Percentiles rank a stretch among this genome's conserved stretches.
Conservation (phyloP, 495 filamentous ascomycete genomes). For the Xylaria palmicola region DNA sequence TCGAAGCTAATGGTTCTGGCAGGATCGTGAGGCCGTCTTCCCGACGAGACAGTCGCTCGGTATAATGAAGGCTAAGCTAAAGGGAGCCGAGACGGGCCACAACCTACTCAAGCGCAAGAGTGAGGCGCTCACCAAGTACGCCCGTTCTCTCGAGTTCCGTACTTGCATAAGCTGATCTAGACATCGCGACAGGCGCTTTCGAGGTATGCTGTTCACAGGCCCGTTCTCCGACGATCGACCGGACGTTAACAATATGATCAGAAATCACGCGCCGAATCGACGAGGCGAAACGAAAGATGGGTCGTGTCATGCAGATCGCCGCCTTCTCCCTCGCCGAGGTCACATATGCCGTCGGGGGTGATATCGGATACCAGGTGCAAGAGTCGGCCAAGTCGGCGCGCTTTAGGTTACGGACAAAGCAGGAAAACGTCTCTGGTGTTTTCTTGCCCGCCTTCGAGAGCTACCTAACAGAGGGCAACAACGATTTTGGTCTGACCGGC, state of each 20-base stretch:
- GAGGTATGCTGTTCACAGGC: conserved; percentile 58
- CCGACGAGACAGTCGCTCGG: conserved; percentile 95
- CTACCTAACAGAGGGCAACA: conserved; percentile 79
- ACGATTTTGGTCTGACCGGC: conserved; percentile 95
- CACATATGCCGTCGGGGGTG: conserved; percentile 93
- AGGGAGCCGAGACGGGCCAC: conserved; percentile 90
- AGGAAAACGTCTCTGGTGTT: conserved; percentile 98
- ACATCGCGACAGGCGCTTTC: conserved; percentile 65
- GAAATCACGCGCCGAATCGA: conserved; percentile 97
- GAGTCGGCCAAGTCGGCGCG: conserved; percentile 90
- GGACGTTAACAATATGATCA: conserved; percentile 28
- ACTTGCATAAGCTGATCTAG: not conserved
- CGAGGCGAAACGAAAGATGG: conserved; percentile 99
- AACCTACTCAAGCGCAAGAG: conserved; percentile 87
- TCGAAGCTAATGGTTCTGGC: conserved; percentile 15
- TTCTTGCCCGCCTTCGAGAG: conserved; percentile 91
- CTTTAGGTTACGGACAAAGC: conserved; percentile 88
- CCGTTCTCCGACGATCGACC: not conserved
- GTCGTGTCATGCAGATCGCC: conserved; percentile 97
- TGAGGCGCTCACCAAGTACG: conserved; percentile 86
- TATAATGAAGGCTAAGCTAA: conserved; percentile 97
- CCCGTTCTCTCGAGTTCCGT: conserved; percentile 18
- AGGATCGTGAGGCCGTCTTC: conserved; percentile 94
- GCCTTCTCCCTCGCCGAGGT: conserved; percentile 98
- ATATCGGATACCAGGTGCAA: conserved; percentile 95